A percentile compares a stretch with the other conserved stretches of the same genome.
These are phyloP conservation scores for Nigrospora osmanthi DNA, from an alignment of 2,329 filamentous ascomycete genomes.

Conservation along the genomic window DNA sequence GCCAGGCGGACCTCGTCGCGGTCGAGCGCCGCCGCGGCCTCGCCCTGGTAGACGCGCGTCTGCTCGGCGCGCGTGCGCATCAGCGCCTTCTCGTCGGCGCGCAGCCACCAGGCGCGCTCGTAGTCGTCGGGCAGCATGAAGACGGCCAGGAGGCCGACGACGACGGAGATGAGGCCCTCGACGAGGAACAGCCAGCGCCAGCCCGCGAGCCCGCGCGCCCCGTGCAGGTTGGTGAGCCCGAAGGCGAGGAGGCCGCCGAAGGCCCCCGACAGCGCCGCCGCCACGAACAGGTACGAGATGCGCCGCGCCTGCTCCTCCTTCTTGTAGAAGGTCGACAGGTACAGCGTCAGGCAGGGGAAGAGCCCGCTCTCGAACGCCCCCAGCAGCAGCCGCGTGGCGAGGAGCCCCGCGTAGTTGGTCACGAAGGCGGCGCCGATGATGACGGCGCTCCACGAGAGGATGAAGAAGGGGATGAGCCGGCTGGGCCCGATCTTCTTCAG, in stretches of 20 bases:
- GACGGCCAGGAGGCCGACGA: slow-evolving; percentile 4
- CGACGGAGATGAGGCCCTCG: slow-evolving; percentile 6
- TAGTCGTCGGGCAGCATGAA: slow-evolving; percentile 8
- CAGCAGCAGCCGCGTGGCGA: slow-evolving; percentile 36
- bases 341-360: slow-evolving; percentile 26
- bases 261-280: slow-evolving; percentile 11
- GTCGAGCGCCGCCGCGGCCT: slow-evolving; percentile 6
- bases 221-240: slow-evolving; percentile 8
- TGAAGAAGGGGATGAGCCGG: slow-evolving; percentile 40
- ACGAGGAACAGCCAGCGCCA: slow-evolving; percentile 8
- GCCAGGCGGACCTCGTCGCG: slow-evolving; percentile 7
- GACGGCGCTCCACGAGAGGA: slow-evolving; percentile 38
- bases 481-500: slow-evolving; percentile 37
- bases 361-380: slow-evolving; percentile 36
- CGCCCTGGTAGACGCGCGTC: slow-evolving; percentile 1
- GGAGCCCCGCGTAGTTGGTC: slow-evolving; percentile 30
- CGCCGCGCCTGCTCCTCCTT: slow-evolving; percentile 37
- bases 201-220: slow-evolving; percentile 4
- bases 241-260: slow-evolving; percentile 13
- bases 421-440: slow-evolving; percentile 39
- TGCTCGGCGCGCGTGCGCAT: slow-evolving; percentile 6
- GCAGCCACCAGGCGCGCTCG: slow-evolving; percentile 7
- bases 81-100: slow-evolving; percentile 7
- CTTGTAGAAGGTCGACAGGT: slow-evolving; percentile 45
- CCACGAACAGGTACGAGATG: slow-evolving; percentile 40